These are phyloP conservation scores for Paraphaeosphaeria sporulosa DNA, from an alignment of 2,329 filamentous ascomycete genomes.

Conservation along the genomic window DNA sequence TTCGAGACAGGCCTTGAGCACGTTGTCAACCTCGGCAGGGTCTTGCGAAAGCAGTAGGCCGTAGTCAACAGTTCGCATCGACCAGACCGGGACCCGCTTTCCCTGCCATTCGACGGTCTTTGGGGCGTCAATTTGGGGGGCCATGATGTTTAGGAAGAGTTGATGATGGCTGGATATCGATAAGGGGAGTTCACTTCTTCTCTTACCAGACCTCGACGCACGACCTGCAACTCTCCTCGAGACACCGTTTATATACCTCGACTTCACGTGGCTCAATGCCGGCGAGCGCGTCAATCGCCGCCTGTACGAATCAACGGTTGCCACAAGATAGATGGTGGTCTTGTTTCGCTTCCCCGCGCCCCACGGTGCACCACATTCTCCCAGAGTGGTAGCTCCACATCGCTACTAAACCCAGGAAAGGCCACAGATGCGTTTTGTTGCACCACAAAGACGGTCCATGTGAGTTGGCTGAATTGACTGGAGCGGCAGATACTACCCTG, in stretches of 20 bases:
- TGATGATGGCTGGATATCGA: slow-evolving; percentile 5
- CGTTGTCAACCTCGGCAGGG: slow-evolving; percentile 61
- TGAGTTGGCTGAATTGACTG: not conserved
- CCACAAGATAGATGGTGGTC: slow-evolving; percentile 17
- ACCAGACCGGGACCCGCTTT: slow-evolving; percentile 38
- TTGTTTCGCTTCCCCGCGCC: slow-evolving; percentile 29
- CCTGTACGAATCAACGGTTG: slow-evolving; percentile 19
- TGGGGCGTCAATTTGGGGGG: slow-evolving; percentile 28
- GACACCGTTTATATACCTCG: slow-evolving; percentile 23
- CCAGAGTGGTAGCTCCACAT: slow-evolving; percentile 26
- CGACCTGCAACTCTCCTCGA: slow-evolving; percentile 5
- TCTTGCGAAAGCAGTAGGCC: slow-evolving; percentile 62
- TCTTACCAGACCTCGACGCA: slow-evolving; percentile 16
- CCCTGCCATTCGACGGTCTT: slow-evolving; percentile 43
- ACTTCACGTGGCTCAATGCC: slow-evolving; percentile 4
- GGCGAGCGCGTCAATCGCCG: slow-evolving; percentile 7
- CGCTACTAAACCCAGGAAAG: slow-evolving; percentile 1
- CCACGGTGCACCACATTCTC: slow-evolving; percentile 22
- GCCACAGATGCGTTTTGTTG: slow-evolving; percentile 6
- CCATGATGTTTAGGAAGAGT: slow-evolving; percentile 25
- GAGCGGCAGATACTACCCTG: slow-evolving; percentile 8
- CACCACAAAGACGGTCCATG: slow-evolving; percentile 1
- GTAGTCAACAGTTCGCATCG: slow-evolving; percentile 59
- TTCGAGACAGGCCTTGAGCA: slow-evolving; percentile 58
- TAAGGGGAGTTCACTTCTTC: slow-evolving; percentile 10